Base-by-base conservation (phyloP, 1,284 basidiomycete genomes). In the Fistulina hepatica region DNA sequence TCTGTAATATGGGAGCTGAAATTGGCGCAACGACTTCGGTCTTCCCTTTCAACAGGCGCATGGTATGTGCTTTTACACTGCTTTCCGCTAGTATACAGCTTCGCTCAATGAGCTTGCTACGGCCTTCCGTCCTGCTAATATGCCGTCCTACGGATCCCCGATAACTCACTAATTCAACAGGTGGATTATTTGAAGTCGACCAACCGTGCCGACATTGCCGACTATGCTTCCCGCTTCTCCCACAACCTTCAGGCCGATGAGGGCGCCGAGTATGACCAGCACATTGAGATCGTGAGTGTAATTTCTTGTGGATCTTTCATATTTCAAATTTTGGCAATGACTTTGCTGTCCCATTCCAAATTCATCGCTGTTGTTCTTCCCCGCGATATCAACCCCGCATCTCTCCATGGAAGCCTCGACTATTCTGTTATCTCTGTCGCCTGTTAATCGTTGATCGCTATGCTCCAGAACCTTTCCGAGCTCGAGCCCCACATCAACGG, bases 1-100 rank as follows among this genome's bases (percentile, higher is more conserved):
- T 95, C 53, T 97, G 94, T 67, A 98, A 97, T 80, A 98, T 97
- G 94, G 95, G 95, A 75, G 95, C 95, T 56, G 94, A 98, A 67
- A 97, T 98, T 54, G 94, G 95, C 62, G 94, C 94, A 36, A 98
- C 94, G 30, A 97, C 95, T 37, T 97, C 94, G 13, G 65, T 97
- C 53, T 98, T 99, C 90, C 95, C 95, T 52, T 98, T 85, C 82
- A 98, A 97, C 73, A 63, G 69, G 52, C 89, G 91, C 55, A 97
- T 97, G 93, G 73, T 61, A 53, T 76, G n/a, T n/a, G n/a, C n/a
- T n/a, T n/a, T n/a, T n/a, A n/a, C n/a, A n/a, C n/a, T n/a, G n/a
- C n/a, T n/a, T n/a, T n/a, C n/a, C n/a, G n/a, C n/a, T n/a, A n/a
- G n/a, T n/a, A n/a, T n/a, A n/a, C n/a, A n/a, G n/a, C n/a, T n/a